Evolutionary conservation across 2,329 filamentous ascomycete genomes (phyloP).

Genomic region (Trichophyton mentagrophytes): DNA sequence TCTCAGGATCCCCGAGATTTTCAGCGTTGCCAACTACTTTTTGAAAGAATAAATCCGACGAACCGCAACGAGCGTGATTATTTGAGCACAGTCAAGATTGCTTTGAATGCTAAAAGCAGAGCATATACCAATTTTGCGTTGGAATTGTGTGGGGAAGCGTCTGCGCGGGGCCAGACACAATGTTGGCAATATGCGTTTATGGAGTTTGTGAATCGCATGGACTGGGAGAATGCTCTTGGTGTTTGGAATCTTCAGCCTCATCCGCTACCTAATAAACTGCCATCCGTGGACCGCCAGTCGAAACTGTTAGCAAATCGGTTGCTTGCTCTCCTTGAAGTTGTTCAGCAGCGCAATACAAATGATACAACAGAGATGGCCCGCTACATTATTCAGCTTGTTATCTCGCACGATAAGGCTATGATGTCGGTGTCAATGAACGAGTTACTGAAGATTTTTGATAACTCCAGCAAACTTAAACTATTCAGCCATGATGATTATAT

Average conservation of each 20-base stretch:
- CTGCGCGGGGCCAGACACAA: conserved; percentile 16
- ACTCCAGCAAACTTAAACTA: background rate
- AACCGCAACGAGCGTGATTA: conserved; percentile 34
- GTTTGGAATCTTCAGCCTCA: conserved; percentile 21
- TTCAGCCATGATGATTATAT: conserved; percentile 17
- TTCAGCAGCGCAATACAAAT: background rate
- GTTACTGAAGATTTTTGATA: conserved; percentile 21
- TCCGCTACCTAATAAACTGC: conserved; percentile 1
- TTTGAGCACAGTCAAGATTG: conserved; percentile 32
- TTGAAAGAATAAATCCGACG: conserved; percentile 28
- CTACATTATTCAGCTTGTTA: conserved; percentile 19
- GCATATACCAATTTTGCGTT: conserved; percentile 23
- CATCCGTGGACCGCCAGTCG: conserved; percentile 4
- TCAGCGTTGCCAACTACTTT: conserved; percentile 35
- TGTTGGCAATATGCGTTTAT: conserved; percentile 23
- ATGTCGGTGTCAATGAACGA: conserved; percentile 20
- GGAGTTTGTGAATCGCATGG: conserved; percentile 19
- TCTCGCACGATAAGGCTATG: conserved; percentile 18
- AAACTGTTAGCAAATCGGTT: conserved; percentile 15
- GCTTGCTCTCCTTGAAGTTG: conserved; percentile 13
- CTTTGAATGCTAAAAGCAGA: conserved; percentile 28
- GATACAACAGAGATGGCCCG: conserved; percentile 11
- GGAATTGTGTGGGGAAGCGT: conserved; percentile 32
- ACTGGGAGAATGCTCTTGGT: conserved; percentile 23
- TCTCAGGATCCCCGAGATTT: conserved; percentile 29